Conservation (phyloP, 2,329 filamentous ascomycete genomes). For the Fusarium coffeatum region DNA sequence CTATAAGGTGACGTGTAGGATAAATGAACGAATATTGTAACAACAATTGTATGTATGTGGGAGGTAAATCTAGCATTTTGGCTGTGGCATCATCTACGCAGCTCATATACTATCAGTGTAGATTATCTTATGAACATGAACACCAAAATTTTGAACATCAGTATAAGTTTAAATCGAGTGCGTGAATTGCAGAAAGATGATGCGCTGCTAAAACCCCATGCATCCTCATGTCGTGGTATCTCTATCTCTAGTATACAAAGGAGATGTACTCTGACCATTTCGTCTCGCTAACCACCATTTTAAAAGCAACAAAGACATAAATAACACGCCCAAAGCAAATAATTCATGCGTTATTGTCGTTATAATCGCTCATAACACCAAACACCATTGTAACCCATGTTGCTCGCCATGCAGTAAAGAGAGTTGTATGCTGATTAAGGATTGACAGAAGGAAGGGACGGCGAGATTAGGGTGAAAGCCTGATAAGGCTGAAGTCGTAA, state of each 20-base stretch:
- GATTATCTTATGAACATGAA: conserved; percentile 20
- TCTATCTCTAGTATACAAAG: conserved; percentile 49
- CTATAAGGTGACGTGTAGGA: conserved; percentile 34
- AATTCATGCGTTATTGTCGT: conserved; percentile 39
- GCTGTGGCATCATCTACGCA: conserved; percentile 13
- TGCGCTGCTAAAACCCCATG: conserved; percentile 27
- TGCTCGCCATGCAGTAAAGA: conserved; percentile 41
- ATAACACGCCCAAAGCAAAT: conserved; percentile 31
- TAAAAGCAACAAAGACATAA: conserved; percentile 28
- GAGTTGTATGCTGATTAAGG: conserved; percentile 23
- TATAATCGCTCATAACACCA: conserved; percentile 35
- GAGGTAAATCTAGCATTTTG: conserved; percentile 18
- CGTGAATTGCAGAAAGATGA: conserved; percentile 17
- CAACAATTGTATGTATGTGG: conserved; percentile 43
- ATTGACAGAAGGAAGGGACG: conserved; percentile 40
- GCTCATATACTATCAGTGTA: conserved; percentile 33
- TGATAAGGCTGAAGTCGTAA: conserved; percentile 1
- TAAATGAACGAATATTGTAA: conserved; percentile 38
- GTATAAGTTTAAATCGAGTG: conserved; percentile 1
- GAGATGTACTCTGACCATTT: conserved; percentile 30
- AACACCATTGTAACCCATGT: conserved; percentile 32
- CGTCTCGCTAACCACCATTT: conserved; percentile 36
- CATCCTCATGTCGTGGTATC: conserved; percentile 40
- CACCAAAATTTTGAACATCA: not conserved
- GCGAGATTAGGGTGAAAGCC: conserved; percentile 16